Conservation (phyloP, 176 grass and related monocot genomes). For the Miscanthus lutarioriparius region DNA sequence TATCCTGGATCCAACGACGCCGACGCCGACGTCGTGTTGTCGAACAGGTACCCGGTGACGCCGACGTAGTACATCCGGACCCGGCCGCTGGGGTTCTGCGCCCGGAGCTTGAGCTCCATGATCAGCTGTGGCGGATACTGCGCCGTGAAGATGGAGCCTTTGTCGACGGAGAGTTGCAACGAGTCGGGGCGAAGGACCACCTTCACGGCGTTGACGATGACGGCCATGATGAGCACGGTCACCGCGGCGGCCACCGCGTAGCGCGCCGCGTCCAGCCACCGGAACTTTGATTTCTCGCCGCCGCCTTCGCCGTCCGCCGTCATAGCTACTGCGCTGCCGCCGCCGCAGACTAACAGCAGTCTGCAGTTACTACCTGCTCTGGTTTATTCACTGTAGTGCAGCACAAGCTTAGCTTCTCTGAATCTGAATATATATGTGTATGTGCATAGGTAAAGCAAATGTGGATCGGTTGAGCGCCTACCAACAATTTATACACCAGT, state of each 20-base stretch:
- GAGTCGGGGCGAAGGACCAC: neutral
- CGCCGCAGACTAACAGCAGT: too few species aligned
- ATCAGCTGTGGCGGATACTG: neutral
- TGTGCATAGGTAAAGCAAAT: neutral
- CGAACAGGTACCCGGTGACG: neutral
- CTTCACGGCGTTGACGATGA: neutral
- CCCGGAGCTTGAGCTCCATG: neutral
- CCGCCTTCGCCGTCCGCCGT: neutral
- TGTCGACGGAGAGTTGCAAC: neutral
- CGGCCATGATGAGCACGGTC: neutral
- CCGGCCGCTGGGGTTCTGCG: neutral
- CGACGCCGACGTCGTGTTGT: neutral
- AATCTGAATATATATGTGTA: too few species aligned
- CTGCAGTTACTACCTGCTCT: neutral
- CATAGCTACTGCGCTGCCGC: neutral
- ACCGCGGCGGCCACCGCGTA: neutral
- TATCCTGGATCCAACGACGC: accelerated
- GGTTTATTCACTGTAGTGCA: neutral
- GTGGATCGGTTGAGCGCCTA: neutral
- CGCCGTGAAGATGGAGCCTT: neutral
- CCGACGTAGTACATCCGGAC: neutral
- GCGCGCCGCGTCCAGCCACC: neutral
- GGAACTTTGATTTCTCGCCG: neutral
- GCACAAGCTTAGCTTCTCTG: neutral
- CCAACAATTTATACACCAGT: neutral